Evolutionary conservation across 2,329 filamentous ascomycete genomes (phyloP).

Genomic region (Neodidymelliopsis sp.): DNA sequence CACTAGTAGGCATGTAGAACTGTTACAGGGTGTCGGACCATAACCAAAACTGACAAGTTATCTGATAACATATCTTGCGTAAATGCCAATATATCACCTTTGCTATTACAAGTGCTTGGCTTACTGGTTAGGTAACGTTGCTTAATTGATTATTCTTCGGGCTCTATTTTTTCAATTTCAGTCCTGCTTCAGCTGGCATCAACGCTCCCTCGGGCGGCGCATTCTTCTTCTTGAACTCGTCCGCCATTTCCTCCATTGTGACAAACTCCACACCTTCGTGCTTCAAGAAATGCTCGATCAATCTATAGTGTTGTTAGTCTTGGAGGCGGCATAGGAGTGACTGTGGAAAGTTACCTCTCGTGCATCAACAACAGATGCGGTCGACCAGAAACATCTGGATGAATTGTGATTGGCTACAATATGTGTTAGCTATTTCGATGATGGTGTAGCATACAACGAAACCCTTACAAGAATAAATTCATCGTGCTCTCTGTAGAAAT

Average conservation of each 20-base stretch:
- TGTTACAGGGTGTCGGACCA: no score
- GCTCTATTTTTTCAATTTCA: constrained; percentile 56
- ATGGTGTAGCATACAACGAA: constrained; percentile 53
- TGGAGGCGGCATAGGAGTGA: not conserved
- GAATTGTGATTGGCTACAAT: constrained; percentile 70
- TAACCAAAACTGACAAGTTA: no score
- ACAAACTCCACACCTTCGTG: constrained; percentile 70
- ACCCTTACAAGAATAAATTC: constrained; percentile 71
- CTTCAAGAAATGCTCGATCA: constrained; percentile 73
- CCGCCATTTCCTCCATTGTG: constrained; percentile 73
- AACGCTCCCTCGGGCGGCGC: constrained; percentile 63
- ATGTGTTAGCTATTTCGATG: not conserved
- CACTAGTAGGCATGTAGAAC: no score
- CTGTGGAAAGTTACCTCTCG: constrained; percentile 59
- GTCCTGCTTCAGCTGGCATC: constrained; percentile 64
- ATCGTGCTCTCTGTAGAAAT: constrained; percentile 78
- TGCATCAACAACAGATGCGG: constrained; percentile 78
- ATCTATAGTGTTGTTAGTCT: constrained; percentile 36
- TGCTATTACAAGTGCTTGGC: no score
- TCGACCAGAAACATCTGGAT: constrained; percentile 70
- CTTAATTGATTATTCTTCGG: not conserved
- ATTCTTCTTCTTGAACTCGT: constrained; percentile 75
- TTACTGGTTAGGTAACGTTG: no score
- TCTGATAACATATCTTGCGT: no score
- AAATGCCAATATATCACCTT: no score